Base-by-base conservation (phyloP, 2,329 filamentous ascomycete species). In the Fusarium caatingaense region DNA sequence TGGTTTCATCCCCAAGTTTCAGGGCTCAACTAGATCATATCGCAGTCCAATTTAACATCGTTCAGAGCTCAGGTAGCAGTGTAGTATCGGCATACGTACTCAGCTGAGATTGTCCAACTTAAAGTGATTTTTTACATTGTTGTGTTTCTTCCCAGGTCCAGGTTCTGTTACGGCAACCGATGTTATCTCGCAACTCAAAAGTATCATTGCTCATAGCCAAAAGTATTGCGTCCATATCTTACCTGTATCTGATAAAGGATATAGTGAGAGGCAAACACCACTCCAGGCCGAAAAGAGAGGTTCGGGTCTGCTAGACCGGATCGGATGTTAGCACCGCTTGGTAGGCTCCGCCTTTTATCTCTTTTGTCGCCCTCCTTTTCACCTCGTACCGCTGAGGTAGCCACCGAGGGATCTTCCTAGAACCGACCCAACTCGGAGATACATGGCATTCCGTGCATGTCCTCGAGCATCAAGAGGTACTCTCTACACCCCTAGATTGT, bases 321-420 rank as follows among this genome's bases (percentile, higher is more conserved):
- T 71, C 53, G 30, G 64, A 64, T 44, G 25, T 63, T 71, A 71
- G 68, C 30, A 60, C 56, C 48, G 27, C 54, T 70, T 63, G 47
- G 18, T 46, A 34, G 55, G 59, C 68, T 71, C 68, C 68, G 68
- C 68, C 68, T 68, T 66, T 71, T 71, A 65, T 71, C 68, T 57
- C 64, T 68, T 67, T 64, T 56, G 64, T 71, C 59, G 51, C 68
- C 68, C 68, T 71, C 68, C 68, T 71, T 71, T 68, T 60, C 64
- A 55, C 46, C 41, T 56, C 42, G 60, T 69, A 65, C 56, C 40
- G 41, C 45, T 50, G 59, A 60, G 20, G 61, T 63, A 67, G 66
- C 40, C 62, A 66, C 66, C 57, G 50, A 70, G 54, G 51, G 67
- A 68, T 60, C 63, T 66, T 66, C 63, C 64, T 37, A 51, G 56